Evolutionary conservation across 768 basidiomycete genomes (phyloP), one percentile per base, ranked within the genome.

Genomic region (Gymnopilus junonius): DNA sequence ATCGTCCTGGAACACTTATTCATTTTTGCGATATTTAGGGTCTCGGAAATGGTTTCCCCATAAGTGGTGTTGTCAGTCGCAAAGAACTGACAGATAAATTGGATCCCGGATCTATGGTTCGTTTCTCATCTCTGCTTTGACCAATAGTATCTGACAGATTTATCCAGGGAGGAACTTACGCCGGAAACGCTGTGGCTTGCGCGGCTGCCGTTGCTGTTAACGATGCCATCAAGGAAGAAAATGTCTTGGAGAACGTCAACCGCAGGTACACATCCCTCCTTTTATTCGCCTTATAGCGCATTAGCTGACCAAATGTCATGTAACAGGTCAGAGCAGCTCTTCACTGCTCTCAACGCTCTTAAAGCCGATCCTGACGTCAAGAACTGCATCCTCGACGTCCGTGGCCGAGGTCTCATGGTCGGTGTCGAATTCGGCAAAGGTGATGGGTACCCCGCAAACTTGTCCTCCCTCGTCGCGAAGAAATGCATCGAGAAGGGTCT

Each of bases 11-110:
- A 21, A 8, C 20, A 10, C 2, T 12, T 29, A 8, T 25, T 43
- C n/a, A n/a, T 55, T 34, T 46, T 57, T 51, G 37, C 20, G 31
- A 12, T 11, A 15, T 31, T 40, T 62, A 90, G 87, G 93, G 93
- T 10, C 76, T 95, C 6, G 93, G 93, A 39, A 94, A 96, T 74
- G 96, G 96, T 3, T 97, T 97, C 85, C 97, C 97, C 2, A 79
- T 99, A 58, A 94, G 93, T 62, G 95, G 88, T 7, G 86, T 98
- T 40, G 83, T 95, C 55, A 90, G 91, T 65, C 79, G 89, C 56
- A 93, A 86, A 76, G 91, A 93, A 57, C 72, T 97, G 35, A 94
- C 92, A 31, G 93, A 95, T 74, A 86, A 82, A 68, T 80, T 95
- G 57, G 82, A 79, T 67, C 87, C 92, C 7, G 94, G 94, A n/a